Base-by-base conservation (phyloP, 306 rosid genomes). In the Mimosa bimucronata region DNA sequence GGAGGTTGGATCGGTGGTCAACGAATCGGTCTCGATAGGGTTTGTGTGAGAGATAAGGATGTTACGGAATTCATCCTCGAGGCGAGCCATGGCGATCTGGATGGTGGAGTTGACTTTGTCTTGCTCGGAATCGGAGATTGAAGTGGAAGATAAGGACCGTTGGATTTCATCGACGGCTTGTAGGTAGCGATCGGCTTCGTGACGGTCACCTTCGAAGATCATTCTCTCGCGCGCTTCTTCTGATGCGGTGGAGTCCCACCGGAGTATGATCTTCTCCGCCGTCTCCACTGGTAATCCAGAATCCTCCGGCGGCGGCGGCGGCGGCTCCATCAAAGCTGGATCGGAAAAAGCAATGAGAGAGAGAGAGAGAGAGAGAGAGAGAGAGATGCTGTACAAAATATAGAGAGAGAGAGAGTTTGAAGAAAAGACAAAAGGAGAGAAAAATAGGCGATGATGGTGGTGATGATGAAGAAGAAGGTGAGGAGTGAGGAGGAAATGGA, bases 51-150 rank as follows among this genome's bases (percentile, higher is more conserved):
- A 75, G 76, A 94, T 81, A 16, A 96, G 89, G 83, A 96, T 91
- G 88, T 88, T 91, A 19, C 98, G 99, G 65, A 96, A 92, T 89
- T 96, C 99, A 60, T 96, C 99, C 77, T 93, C 99, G 1, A 96
- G 85, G 1, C 98, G 88, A 21, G 99, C 98, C 99, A 96, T 96
- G 85, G 98, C 98, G 93, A 96, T 93, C 94, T 91, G 98, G 69
- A 93, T 82, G 40, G 97, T 83, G 37, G 97, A 90, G 89, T 79
- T 85, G 79, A 82, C 89, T 48, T 92, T 90, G 61, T 65, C 73
- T 15, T 81, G 90, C 38, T 88, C 91, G 26, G 18, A 52, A 25
- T 88, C 97, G 46, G 91, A 82, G 52, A 88, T 71, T 0, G 98
- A 70, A 31, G 89, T 73, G 10, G 88, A 82, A 16, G 94, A 92